Conservation (phyloP, 2,329 filamentous ascomycete genomes). For the Coniochaeta hoffmannii region DNA sequence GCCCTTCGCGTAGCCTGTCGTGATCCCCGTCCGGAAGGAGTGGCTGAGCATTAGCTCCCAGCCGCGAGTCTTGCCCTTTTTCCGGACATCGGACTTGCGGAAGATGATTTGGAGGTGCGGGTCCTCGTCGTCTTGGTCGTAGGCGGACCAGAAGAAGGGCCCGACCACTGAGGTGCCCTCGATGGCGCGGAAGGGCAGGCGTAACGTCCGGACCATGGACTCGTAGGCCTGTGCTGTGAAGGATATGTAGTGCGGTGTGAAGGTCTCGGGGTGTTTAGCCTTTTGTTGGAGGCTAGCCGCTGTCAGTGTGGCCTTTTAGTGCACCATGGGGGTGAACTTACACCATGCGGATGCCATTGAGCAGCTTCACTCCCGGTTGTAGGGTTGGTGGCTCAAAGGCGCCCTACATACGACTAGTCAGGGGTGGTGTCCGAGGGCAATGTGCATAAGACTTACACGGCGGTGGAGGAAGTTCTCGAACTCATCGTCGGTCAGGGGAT, state of each 20-base stretch:
- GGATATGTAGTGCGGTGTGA: constrained; percentile 47
- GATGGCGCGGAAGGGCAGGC: constrained; percentile 48
- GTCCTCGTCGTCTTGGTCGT: constrained; percentile 48
- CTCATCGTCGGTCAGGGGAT: constrained; percentile 43
- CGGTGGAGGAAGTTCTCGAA: constrained; percentile 50
- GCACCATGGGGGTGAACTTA: constrained; percentile 30
- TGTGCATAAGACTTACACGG: constrained; percentile 28
- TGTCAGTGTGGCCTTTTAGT: too few relatives aligned
- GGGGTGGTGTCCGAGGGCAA: neutral
- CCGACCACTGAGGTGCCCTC: constrained; percentile 53
- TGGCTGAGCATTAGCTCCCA: constrained; percentile 59
- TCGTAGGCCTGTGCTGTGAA: constrained; percentile 42
- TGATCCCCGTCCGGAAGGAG: constrained; percentile 45
- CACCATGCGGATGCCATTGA: constrained; percentile 48
- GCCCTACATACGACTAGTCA: constrained; percentile 29
- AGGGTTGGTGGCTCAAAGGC: constrained; percentile 41
- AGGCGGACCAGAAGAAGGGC: constrained; percentile 55
- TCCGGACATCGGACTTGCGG: constrained; percentile 59
- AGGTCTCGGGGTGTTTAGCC: constrained; percentile 50
- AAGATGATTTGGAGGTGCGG: constrained; percentile 55
- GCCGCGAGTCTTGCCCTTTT: constrained; percentile 55
- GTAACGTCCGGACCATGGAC: constrained; percentile 47
- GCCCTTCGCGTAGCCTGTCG: constrained; percentile 55
- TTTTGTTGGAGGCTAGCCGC: constrained; percentile 53
- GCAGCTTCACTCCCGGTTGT: constrained; percentile 33